Conservation (phyloP, 768 basidiomycete genomes). For the Serendipita sp. region DNA sequence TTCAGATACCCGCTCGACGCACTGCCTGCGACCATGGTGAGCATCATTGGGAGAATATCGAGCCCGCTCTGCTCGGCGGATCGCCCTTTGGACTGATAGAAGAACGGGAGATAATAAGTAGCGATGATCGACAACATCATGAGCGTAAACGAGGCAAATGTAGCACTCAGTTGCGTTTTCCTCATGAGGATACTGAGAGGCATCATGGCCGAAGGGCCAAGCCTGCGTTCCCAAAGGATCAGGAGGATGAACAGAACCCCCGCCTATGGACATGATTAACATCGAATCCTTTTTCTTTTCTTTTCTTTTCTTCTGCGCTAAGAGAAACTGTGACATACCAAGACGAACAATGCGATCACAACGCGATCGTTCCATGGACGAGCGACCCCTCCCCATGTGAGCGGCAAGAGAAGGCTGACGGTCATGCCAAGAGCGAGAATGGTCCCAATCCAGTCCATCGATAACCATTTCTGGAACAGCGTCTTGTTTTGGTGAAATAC, state of each 20-base stretch:
- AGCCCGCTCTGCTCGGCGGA: conserved; percentile 15
- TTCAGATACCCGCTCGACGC: conserved; percentile 10
- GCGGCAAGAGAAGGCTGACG: background rate
- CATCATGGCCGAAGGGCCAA: conserved; percentile 24
- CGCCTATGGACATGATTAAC: background rate
- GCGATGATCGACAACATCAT: background rate
- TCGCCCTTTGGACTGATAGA: conserved; percentile 20
- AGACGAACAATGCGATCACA: conserved; percentile 18
- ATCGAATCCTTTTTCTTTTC: no score
- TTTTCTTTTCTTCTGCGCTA: no score
- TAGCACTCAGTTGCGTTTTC: conserved; percentile 9
- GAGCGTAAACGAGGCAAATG: background rate
- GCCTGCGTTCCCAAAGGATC: conserved; percentile 20
- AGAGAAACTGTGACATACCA: conserved; percentile 15
- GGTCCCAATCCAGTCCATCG: conserved; percentile 3
- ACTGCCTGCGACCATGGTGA: conserved; percentile 16
- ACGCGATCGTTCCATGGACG: conserved; percentile 9
- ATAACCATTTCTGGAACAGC: background rate
- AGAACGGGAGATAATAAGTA: conserved; percentile 16
- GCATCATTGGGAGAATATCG: conserved; percentile 20
- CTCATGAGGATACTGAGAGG: conserved; percentile 20
- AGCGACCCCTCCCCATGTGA: background rate
- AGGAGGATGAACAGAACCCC: conserved; percentile 19
- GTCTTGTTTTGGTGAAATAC: background rate
- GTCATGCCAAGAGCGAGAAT: background rate